Base-by-base conservation (phyloP, 2,329 filamentous ascomycete genomes). In the Pezicula neosporulosa region DNA sequence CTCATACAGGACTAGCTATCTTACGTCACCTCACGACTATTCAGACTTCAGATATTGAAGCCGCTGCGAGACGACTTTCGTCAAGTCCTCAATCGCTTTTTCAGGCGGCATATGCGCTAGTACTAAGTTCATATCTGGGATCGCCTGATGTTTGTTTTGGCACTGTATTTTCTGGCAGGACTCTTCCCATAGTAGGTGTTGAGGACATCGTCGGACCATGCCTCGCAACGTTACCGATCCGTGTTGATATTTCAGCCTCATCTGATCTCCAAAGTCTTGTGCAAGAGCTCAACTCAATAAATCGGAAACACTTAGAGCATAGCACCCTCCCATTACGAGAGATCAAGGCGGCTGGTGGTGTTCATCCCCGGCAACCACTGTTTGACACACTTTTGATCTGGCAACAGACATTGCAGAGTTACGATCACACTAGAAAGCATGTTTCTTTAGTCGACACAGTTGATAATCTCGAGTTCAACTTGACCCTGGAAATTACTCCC, bases 331-430 rank as follows among this genome's bases (percentile, higher is more conserved):
- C 89, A 0, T 74, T 95, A 2, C 72, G 81, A 1, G 82, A 90
- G 2, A 89, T 96, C 57, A 86, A 83, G 61, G 82, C 79, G 57
- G 68, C 78, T 1, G 80, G 77, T 3, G 78, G 77, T 0, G 54
- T 86, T 1, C 70, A 76, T 27, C 74, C 82, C 1, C 73, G 77
- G 1, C 76, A 81, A 37, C 69, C 70, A 1, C 68, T 96, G 0
- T 96, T 93, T 59, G 89, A 96, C 58, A 78, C 85, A 1, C 72
- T 96, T 0, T 86, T 96, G 60, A 85, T 92, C 0, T 97, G 92
- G 76, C 92, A 97, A 60, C 86, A 96, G 63, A 87, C 85, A 0
- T 72, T 87, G 1, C 69, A 72, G 27, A 55, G 57, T 2, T 57
- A 63, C n/a, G 56, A 63, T 3, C 63, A 71, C 60, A 59, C 61